Base-by-base conservation (phyloP, 106 monocot species). In the Posidonia australis region DNA sequence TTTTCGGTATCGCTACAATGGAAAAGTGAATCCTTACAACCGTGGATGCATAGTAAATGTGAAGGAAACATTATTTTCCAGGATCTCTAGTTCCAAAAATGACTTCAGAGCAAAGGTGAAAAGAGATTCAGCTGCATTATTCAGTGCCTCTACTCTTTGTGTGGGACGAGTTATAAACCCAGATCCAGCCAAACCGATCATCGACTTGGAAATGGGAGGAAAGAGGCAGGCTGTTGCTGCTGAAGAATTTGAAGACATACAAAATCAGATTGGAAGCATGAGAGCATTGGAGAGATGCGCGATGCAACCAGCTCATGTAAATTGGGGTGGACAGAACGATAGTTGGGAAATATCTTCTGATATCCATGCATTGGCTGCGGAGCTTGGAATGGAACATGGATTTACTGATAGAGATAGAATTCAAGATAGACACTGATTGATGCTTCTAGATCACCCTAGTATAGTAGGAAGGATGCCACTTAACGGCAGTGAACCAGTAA, bases 191-290 rank as follows among this genome's bases (percentile, higher is more conserved):
- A 79, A 86, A 46, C 67, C 46, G 51, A 77, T 74, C 54, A 42
- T 77, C 17, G 84, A 84, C 47, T 3, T 82, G 1, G 86, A 86
- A 46, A 63, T 78, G 72, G 83, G 75, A 49, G 72, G 58, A 41
- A 80, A 83, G 44, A 53, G 87, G 32, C 76, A 74, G 43, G 62
- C 74, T 51, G 82, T 86, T 23, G 77, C 67, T 10, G 68, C 53
- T 0, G 82, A 86, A 31, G 86, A 86, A 49, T 62, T 82, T 9
- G 82, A 83, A 54, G 83, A 87, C 19, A 76, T 83, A 56, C 78
- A 80, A 47, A 83, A 75, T 71, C 80, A 87, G 57, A 78, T 87
- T 5, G 80, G 62, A 17, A 54, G 52, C 16, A 31, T 70, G 36
- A 44, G 16, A 21, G 60, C 58, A 6, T 21, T 51, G 29, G 70